phyloP scores from a whole-genome alignment of 805 yeast species.

The Candida ponderosae region DNA sequence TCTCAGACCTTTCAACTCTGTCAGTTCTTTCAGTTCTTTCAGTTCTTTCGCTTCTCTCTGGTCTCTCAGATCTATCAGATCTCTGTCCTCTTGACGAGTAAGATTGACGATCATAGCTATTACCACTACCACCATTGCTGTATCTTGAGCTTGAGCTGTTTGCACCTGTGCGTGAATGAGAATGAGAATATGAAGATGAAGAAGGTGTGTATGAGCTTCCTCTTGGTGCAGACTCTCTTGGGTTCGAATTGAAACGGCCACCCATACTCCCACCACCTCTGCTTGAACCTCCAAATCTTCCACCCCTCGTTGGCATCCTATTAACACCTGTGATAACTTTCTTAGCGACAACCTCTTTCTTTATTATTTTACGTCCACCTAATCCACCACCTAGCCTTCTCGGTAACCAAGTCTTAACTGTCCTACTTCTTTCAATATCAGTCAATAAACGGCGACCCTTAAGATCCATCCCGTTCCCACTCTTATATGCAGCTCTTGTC shows the following conservation, averaged over 20 bases:
- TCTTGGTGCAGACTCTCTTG: constrained; percentile 10
- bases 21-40: constrained; percentile 1
- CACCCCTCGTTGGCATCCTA: constrained; percentile 6
- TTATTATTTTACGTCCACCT: constrained; percentile 58
- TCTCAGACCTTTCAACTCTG: background rate
- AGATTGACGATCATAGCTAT: constrained; percentile 3
- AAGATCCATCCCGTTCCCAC: constrained; percentile 44
- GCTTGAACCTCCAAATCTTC: constrained; percentile 4
- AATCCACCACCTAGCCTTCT: constrained; percentile 82
- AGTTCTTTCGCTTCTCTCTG: background rate
- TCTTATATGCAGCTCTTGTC: constrained; percentile 54
- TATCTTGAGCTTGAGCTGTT: background rate
- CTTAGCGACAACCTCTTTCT: constrained; percentile 7
- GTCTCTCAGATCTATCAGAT: background rate
- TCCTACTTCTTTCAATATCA: constrained; percentile 65
- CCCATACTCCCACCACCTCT: constrained; percentile 10
- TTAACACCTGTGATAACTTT: constrained; percentile 2
- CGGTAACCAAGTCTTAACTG: constrained; percentile 63
- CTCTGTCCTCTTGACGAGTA: background rate
- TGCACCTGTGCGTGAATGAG: background rate
- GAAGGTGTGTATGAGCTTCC: constrained; percentile 1
- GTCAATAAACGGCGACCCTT: constrained; percentile 52
- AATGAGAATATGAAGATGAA: background rate
- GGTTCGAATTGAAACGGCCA: constrained; percentile 11
- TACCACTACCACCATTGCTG: constrained; percentile 1